Conservation (phyloP, 257 asterid species). For the Nemophila menziesii region DNA sequence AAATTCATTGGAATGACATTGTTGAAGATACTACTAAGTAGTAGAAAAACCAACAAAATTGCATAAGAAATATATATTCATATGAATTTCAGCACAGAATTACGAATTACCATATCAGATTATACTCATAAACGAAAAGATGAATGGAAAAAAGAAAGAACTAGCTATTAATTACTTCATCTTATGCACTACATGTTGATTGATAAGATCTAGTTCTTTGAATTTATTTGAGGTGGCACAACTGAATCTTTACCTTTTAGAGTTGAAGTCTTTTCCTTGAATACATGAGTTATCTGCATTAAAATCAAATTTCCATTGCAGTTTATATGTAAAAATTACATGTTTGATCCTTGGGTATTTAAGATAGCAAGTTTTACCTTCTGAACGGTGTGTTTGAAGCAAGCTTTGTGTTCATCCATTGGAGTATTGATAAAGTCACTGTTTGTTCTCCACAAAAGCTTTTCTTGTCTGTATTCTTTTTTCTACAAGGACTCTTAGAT, state of each 20-base stretch:
- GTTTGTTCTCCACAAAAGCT: slow-evolving; percentile 15
- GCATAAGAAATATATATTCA: too few species aligned
- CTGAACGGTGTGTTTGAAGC: slow-evolving; percentile 16
- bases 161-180: too few species aligned
- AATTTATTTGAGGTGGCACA: neutral
- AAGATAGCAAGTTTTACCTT: slow-evolving; percentile 7
- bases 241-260: neutral
- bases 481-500: slow-evolving; percentile 5
- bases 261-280: neutral
- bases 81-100: too few species aligned
- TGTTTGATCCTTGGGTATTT: neutral
- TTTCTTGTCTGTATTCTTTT: slow-evolving; percentile 12
- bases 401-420: slow-evolving; percentile 18
- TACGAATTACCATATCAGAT: too few species aligned
- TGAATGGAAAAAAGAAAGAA: too few species aligned
- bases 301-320: neutral
- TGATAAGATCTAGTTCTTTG: slow-evolving; percentile 4
- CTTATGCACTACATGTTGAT: too few species aligned
- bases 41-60: too few species aligned
- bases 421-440: slow-evolving; percentile 15
- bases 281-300: slow-evolving; percentile 4
- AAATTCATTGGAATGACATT: too few species aligned
- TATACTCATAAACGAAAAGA: too few species aligned
- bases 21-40: too few species aligned
- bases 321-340: too few species aligned